Percentiles rank a stretch among this genome's conserved stretches.
Evolutionary conservation across 2,329 filamentous ascomycete genomes (phyloP).

Genomic region (Talaromyces pinophilus): DNA sequence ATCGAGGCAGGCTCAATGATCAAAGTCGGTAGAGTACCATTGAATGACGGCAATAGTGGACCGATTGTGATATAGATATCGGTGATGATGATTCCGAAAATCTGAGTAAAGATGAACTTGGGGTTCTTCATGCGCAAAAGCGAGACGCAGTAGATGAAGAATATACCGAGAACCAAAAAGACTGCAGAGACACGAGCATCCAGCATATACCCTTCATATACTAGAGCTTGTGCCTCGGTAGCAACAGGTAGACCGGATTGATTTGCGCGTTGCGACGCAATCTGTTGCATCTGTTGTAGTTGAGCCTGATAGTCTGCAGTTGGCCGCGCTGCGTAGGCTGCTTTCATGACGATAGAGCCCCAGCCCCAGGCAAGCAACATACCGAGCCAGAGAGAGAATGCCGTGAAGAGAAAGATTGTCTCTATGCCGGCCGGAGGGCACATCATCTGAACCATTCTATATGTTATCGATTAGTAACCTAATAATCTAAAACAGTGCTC

Average conservation of each 20-base stretch:
- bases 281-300: conserved; percentile 39
- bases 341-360: conserved; percentile 54
- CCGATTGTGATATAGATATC: conserved; percentile 51
- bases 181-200: conserved; percentile 49
- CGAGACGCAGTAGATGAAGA: conserved; percentile 50
- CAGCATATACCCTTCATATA: conserved; percentile 52
- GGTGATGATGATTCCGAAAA: conserved; percentile 52
- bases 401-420: conserved; percentile 49
- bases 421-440: conserved; percentile 51
- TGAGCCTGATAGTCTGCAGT: conserved; percentile 40
- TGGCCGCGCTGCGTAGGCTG: conserved; percentile 48
- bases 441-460: conserved; percentile 46
- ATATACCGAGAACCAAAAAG: conserved; percentile 42
- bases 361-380: conserved; percentile 52
- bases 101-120: conserved; percentile 48
- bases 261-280: conserved; percentile 37
- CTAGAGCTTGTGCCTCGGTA: conserved; percentile 39
- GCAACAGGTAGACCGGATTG: conserved; percentile 32
- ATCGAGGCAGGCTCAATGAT: conserved; percentile 52
- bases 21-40: conserved; percentile 40
- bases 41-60: conserved; percentile 47
- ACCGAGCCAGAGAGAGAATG: conserved; percentile 47
- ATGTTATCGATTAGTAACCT: neutral
- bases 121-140: conserved; percentile 47
- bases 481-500: neutral